Evolutionary conservation across 2,329 filamentous ascomycete species (phyloP).

Genomic region (Aspergillus quadrilineatus): DNA sequence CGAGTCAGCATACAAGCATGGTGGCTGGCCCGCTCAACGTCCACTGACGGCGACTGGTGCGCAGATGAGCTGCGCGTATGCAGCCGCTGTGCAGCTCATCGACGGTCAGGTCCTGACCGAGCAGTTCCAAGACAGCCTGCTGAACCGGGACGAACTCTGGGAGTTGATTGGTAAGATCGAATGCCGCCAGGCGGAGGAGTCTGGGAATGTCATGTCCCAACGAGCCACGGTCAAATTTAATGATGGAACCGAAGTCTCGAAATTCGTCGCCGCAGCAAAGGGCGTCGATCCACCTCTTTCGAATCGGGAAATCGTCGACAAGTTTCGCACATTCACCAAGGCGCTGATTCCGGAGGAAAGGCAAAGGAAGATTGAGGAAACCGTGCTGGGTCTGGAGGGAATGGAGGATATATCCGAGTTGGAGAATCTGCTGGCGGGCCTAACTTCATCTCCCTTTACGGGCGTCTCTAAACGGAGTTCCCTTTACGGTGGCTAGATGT

Average conservation of each 20-base stretch:
- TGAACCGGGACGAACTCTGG: constrained; percentile 6
- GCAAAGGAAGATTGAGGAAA: not conserved
- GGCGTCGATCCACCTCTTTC: constrained; percentile 1
- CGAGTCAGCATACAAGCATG: not conserved
- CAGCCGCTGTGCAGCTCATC: constrained; percentile 7
- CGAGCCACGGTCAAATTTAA: not conserved
- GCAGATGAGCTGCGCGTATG: constrained; percentile 14
- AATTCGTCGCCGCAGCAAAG: not conserved
- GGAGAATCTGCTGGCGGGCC: not conserved
- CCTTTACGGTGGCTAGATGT: no score
- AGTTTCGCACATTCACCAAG: not conserved
- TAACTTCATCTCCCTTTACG: not conserved
- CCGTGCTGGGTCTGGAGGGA: not conserved
- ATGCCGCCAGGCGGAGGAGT: not conserved
- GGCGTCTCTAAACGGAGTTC: no score
- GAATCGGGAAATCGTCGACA: constrained; percentile 8
- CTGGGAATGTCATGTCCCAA: not conserved
- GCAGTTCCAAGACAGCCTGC: not conserved
- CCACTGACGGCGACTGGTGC: constrained; percentile 8
- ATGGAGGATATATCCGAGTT: constrained; percentile 1
- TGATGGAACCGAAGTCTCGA: not conserved
- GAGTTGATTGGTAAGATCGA: not conserved
- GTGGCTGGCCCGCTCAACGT: constrained; percentile 3
- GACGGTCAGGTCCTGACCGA: constrained; percentile 6
- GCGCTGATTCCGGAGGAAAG: not conserved